Evolutionary conservation across 208 protist genomes (phyloP), one percentile per base, ranked within the genome.

Genomic region (Wallacemonas sp.): DNA sequence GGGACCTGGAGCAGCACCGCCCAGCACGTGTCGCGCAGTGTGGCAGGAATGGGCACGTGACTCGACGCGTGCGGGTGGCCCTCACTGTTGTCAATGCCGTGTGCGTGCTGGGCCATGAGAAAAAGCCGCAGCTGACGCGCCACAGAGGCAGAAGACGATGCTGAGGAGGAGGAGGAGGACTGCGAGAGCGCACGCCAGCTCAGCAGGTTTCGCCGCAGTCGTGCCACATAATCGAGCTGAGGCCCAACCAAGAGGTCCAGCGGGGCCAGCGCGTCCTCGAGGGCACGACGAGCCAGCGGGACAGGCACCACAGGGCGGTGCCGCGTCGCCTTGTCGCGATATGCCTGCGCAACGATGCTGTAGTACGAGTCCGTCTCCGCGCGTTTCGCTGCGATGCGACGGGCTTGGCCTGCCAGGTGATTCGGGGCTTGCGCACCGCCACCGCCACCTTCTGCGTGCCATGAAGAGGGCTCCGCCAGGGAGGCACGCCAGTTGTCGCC

Each of bases 11-110:
- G 80, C 33, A 98, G 75, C 14, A 77, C 86, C 1, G 78, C 80
- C 96, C 96, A 98, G 19, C 97, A 71, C 22, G 91, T 82, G 2
- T 77, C 93, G 1, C 96, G 85, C 8, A 98, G 26, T 0, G 91
- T 81, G 22, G 79, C 69, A 2, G 96, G 94, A 6, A 98, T 41
- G 3, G 75, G 69, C 12, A 77, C 61, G 15, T 30, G n/a, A 24
- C 9, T 12, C 30, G 58, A 24, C 24, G 44, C 22, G 28, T 51
- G 55, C 62, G 12, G 38, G 14, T 19, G 34, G 21, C 36, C 55
- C 44, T 26, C 46, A 14, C 27, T 30, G 22, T 26, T 17, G 38
- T 31, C 17, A n/a, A 2, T 19, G 60, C 41, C 19, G n/a, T 39
- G 9, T 0, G 39, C 26, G 26, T n/a, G 44, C 11, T 38, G 34